Percentiles rank a stretch among this genome's conserved stretches.
Conservation (phyloP, 176 grass and related monocot genomes). For the Thalia dealbata region DNA sequence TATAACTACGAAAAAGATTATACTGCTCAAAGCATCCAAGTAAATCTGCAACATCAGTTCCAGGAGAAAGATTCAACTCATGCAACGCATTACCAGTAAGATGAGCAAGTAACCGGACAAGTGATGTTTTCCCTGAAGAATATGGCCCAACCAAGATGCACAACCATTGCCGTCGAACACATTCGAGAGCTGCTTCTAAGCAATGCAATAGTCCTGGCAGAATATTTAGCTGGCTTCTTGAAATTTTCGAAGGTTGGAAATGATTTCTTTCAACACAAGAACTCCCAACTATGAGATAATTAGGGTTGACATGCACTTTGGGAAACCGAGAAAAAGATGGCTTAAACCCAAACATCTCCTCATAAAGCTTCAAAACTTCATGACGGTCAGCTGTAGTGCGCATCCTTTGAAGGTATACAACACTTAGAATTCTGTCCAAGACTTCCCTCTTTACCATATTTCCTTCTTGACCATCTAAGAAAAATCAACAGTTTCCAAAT, state of each 20-base stretch:
- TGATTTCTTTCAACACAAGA: slow-evolving; percentile 56
- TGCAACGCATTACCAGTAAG: slow-evolving; percentile 73
- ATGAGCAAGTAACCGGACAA: slow-evolving; percentile 76
- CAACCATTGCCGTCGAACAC: slow-evolving; percentile 67
- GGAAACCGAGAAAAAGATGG: slow-evolving; percentile 42
- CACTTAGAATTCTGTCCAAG: slow-evolving; percentile 66
- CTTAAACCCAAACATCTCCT: slow-evolving; percentile 56
- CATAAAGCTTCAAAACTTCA: slow-evolving; percentile 75
- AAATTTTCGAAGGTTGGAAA: slow-evolving; percentile 43
- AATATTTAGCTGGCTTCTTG: slow-evolving; percentile 51
- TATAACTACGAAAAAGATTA: slow-evolving; percentile 72
- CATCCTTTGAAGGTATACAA: slow-evolving; percentile 91
- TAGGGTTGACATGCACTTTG: slow-evolving; percentile 53
- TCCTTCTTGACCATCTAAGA: no score
- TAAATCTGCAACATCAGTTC: slow-evolving; percentile 90
- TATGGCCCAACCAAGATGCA: slow-evolving; percentile 81
- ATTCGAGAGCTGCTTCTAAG: slow-evolving; percentile 72
- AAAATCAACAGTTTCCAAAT: neutral
- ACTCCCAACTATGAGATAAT: slow-evolving; percentile 57
- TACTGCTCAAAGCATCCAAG: slow-evolving; percentile 98
- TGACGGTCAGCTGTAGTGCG: slow-evolving; percentile 53
- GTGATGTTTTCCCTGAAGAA: slow-evolving; percentile 91
- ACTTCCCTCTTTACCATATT: no score
- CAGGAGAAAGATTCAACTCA: slow-evolving; percentile 78
- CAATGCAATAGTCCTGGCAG: slow-evolving; percentile 58